A percentile compares a stretch with the other conserved stretches of the same genome.
phyloP scores from a whole-genome alignment of 345 rosid species.

The Fremontodendron californicum region DNA sequence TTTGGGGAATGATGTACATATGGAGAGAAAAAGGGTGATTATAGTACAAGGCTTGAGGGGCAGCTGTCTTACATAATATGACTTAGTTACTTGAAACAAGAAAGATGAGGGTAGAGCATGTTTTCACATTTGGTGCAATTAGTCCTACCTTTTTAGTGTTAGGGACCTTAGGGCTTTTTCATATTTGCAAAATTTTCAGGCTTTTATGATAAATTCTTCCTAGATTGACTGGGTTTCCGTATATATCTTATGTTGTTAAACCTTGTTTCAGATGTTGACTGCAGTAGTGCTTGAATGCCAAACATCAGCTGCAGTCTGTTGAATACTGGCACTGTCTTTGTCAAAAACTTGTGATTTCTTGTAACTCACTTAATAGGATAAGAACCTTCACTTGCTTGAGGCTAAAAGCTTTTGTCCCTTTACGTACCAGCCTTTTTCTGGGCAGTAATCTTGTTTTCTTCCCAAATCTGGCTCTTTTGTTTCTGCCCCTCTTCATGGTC shows the following conservation, averaged over 20 bases:
- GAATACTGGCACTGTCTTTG: background rate
- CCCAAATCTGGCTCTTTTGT: background rate
- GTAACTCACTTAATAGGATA: background rate
- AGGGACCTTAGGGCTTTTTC: background rate
- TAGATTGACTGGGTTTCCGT: background rate
- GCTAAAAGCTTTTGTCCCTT: background rate
- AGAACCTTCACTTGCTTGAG: background rate
- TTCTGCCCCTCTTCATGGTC: background rate
- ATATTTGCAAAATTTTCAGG: background rate
- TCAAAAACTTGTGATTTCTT: background rate
- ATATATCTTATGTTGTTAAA: background rate
- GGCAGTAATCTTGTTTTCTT: background rate
- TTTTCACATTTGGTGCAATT: background rate
- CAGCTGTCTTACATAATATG: background rate
- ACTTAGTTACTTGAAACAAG: background rate
- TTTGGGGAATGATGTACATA: background rate
- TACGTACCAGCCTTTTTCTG: background rate
- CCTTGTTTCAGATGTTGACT: background rate
- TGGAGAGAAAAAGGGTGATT: background rate
- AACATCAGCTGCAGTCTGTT: background rate
- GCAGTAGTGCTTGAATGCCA: background rate
- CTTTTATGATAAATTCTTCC: background rate
- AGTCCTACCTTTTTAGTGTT: background rate
- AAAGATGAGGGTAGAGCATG: background rate
- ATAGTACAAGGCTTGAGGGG: background rate